These are phyloP conservation scores for Herpetomonas muscarum DNA, from an alignment of 208 protist genomes.

Conservation along the genomic window DNA sequence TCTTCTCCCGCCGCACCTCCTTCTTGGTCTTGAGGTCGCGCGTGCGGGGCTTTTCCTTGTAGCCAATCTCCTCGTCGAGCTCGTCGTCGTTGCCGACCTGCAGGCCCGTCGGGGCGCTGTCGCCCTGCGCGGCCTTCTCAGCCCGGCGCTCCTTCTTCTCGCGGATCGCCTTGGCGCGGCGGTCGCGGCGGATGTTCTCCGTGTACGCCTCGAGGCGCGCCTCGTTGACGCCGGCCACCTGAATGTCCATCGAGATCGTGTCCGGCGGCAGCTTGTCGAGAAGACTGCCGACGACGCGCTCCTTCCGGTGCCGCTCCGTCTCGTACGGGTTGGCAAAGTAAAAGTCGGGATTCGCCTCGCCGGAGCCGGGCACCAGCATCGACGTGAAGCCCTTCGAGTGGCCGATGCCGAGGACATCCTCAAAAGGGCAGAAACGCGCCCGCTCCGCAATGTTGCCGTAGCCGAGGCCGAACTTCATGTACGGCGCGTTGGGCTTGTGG, in stretches of 20 bases:
- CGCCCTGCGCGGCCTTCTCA: conserved; percentile 18
- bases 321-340: conserved; percentile 93
- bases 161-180: conserved; percentile 72
- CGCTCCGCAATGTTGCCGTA: conserved; percentile 80
- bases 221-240: conserved; percentile 80
- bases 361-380: conserved; percentile 84
- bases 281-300: conserved; percentile 78
- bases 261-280: conserved; percentile 93
- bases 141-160: conserved; percentile 81
- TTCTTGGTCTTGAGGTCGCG: conserved; percentile 66
- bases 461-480: conserved; percentile 85
- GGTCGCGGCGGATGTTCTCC: conserved; percentile 76
- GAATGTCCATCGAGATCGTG: conserved; percentile 89
- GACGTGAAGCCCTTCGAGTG: conserved; percentile 87
- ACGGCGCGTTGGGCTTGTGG: conserved; percentile 71
- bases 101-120: conserved; percentile 50
- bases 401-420: conserved; percentile 88
- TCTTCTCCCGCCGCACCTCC: conserved; percentile 66
- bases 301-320: conserved; percentile 86
- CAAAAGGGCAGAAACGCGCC: conserved; percentile 86
- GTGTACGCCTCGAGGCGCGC: conserved; percentile 77
- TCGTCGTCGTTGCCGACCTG: conserved; percentile 60
- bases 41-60: conserved; percentile 67
- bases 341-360: conserved; percentile 91
- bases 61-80: conserved; percentile 82